Evolutionary conservation across 1,139 yeast genomes (phyloP), one percentile per base, ranked within the genome.

Genomic region (Yamadazyma membranifaciens): DNA sequence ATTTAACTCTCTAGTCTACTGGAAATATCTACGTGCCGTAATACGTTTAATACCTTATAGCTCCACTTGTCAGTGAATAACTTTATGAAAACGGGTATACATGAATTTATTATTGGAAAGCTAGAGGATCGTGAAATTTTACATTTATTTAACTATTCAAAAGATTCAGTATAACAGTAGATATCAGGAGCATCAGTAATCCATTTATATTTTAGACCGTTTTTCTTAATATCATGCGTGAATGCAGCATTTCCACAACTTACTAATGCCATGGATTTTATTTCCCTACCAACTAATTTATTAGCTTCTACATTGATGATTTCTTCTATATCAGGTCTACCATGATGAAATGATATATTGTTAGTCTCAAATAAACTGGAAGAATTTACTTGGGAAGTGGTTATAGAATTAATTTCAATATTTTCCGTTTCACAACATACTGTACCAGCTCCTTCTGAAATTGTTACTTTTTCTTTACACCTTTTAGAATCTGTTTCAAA

Each of bases 181-280:
- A 66, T 56, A 47, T 65, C 69, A 1, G 68, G 70, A 4, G 67
- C 51, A 31, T 55, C 49, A 10, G 50, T 51, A 12, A 43, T 38
- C 53, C 60, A 54, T 36, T 70, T 55, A 32, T 56, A 57, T 29
- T 40, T 49, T 41, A 65, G 67, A 40, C 70, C 60, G 32, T 49
- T 56, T 4, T 45, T 48, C 39, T 59, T 63, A 10, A 67, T 53
- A 13, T 43, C 41, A 17, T 60, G 51, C 2, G 64, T 55, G 38
- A 71, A 60, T 3, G 37, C 37, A 3, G 43, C 50, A 4, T 73
- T 69, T 1, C 77, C 77, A 58, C 76, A 70, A 16, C 63, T 54
- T 13, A 63, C 48, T 2, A 71, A 66, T 0, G 75, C 73, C 42
- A 69, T 30, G 2, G 63, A 51, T 41, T 52, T 56, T 29, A 31